Evolutionary conservation across 805 yeast species (phyloP).

Genomic region (Wickerhamomyces hampshirensis): DNA sequence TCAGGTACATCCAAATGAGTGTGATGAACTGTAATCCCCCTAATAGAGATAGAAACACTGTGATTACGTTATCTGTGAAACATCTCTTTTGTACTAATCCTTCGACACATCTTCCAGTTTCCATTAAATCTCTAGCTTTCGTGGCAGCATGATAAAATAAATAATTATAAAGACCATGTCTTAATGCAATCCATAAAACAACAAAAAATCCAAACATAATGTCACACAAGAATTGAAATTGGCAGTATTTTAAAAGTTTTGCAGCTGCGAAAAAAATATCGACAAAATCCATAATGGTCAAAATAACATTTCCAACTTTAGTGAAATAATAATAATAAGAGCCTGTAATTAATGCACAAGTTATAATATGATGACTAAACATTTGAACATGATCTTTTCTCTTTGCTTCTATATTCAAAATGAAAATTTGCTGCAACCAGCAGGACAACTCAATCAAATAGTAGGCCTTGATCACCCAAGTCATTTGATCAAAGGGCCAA

Average conservation of each 20-base stretch:
- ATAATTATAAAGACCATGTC: conserved; percentile 73
- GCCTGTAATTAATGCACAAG: conserved; percentile 60
- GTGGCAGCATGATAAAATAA: conserved; percentile 55
- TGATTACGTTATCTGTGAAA: conserved; percentile 41
- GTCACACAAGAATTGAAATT: conserved; percentile 59
- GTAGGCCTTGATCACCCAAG: conserved; percentile 53
- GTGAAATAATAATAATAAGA: conserved; percentile 71
- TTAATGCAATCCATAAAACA: conserved; percentile 59
- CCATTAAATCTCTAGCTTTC: conserved; percentile 42
- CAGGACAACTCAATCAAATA: conserved; percentile 68
- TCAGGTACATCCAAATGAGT: conserved; percentile 70
- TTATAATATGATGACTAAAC: conserved; percentile 85
- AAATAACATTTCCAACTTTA: conserved; percentile 72
- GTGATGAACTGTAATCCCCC: conserved; percentile 63
- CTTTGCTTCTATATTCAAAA: conserved; percentile 68
- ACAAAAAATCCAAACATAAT: conserved; percentile 62
- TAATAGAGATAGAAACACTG: conserved; percentile 48
- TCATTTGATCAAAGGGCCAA: conserved; percentile 72
- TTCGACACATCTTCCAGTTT: conserved; percentile 35
- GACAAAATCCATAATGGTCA: conserved; percentile 78
- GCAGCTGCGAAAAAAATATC: conserved; percentile 71
- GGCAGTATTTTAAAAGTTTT: conserved; percentile 72
- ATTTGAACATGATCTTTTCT: conserved; percentile 84
- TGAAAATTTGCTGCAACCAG: conserved; percentile 79
- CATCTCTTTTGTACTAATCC: conserved; percentile 38